Evolutionary conservation across 2,329 filamentous ascomycete genomes (phyloP).

Genomic region (Colletotrichum endophyticum): DNA sequence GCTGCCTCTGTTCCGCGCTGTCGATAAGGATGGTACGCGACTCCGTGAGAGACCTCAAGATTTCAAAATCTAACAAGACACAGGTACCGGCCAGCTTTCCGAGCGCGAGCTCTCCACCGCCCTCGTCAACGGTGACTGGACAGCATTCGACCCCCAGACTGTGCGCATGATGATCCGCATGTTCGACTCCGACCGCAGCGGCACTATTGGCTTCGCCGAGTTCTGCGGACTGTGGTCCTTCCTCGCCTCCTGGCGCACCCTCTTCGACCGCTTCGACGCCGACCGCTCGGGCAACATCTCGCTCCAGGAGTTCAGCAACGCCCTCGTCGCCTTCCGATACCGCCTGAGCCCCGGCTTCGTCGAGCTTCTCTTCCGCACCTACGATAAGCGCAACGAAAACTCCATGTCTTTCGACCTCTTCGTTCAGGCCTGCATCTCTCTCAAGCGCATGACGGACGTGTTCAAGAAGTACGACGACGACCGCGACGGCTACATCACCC

Average conservation of each 20-base stretch:
- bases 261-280: constrained; percentile 94
- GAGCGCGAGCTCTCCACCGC: constrained; percentile 88
- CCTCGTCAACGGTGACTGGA: constrained; percentile 96
- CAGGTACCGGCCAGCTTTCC: constrained; percentile 80
- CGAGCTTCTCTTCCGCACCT: constrained; percentile 83
- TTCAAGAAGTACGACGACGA: constrained; percentile 99
- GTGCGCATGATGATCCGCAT: constrained; percentile 99
- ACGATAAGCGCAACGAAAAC: constrained; percentile 76
- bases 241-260: constrained; percentile 87
- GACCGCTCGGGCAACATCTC: constrained; percentile 89
- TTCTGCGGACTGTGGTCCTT: constrained; percentile 98
- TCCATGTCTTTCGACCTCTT: constrained; percentile 94
- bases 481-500: constrained; percentile 87
- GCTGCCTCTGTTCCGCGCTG: constrained; percentile 85
- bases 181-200: constrained; percentile 92
- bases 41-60: neutral
- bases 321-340: constrained; percentile 92
- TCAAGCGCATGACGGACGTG: constrained; percentile 98
- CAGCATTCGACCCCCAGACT: constrained; percentile 89
- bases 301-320: constrained; percentile 85
- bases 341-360: constrained; percentile 85
- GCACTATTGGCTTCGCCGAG: constrained; percentile 91
- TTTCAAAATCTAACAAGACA: neutral
- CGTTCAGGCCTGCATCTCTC: constrained; percentile 93
- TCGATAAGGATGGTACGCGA: constrained; percentile 78